phyloP scores from a whole-genome alignment of 1,139 yeast species.

The Yamadazyma triangularis region DNA sequence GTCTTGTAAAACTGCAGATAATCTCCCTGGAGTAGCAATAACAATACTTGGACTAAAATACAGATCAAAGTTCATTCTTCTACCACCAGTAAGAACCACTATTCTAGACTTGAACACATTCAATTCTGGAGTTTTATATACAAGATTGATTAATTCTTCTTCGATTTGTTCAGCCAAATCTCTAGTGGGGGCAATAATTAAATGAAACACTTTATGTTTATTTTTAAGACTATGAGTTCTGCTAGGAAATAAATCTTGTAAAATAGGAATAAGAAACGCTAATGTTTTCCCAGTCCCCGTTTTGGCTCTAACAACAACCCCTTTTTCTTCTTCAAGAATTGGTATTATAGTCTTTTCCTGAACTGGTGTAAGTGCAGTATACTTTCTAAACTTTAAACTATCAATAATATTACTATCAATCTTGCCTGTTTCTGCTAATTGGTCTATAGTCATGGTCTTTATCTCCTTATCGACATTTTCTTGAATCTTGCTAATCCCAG shows the following conservation, averaged over 20 bases:
- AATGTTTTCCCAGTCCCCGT: conserved; percentile 96
- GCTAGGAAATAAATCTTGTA: conserved; percentile 24
- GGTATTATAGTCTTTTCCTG: conserved; percentile 74
- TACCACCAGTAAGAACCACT: conserved; percentile 38
- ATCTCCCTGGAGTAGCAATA: conserved; percentile 90
- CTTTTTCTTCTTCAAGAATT: conserved; percentile 50
- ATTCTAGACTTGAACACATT: conserved; percentile 12
- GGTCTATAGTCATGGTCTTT: neutral
- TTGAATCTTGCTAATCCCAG: too few species aligned
- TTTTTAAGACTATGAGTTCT: conserved; percentile 11
- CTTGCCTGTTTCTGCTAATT: conserved; percentile 2
- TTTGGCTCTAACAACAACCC: conserved; percentile 83
- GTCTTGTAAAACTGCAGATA: conserved; percentile 55
- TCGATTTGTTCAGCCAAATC: conserved; percentile 86
- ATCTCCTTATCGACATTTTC: neutral
- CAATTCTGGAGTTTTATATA: conserved; percentile 16
- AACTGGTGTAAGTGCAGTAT: conserved; percentile 63
- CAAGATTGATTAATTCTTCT: conserved; percentile 43
- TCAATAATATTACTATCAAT: conserved; percentile 9
- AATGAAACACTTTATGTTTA: conserved; percentile 44
- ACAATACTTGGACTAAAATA: conserved; percentile 44
- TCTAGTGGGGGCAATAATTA: conserved; percentile 86
- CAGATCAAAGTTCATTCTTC: conserved; percentile 17
- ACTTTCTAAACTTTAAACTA: conserved; percentile 37
- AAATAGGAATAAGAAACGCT: conserved; percentile 78